Evolutionary conservation across 192 early-diverging fungal genomes (phyloP), one percentile per base, ranked within the genome.

Genomic region (Allomyces javanicus): DNA sequence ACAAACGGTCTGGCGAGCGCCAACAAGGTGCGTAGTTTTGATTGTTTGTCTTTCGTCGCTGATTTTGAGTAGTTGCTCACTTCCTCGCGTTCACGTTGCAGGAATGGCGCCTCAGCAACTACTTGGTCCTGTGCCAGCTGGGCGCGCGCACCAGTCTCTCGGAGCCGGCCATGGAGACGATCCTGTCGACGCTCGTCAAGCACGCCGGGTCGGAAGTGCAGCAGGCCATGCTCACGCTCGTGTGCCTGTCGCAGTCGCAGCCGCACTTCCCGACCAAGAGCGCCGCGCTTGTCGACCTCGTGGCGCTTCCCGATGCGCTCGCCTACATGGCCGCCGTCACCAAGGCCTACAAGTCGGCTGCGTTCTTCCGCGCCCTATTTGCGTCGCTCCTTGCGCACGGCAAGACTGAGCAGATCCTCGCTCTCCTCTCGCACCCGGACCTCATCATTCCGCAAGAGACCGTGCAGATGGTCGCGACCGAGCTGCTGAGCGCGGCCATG

Each of bases 1-100:
- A 65, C 88, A 25, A 71, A 72, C 14, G 79, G 81, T 9, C 63
- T 80, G n/a, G 40, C 19, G 27, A 64, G 27, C 63, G 11, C 25
- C 24, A 14, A 25, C 27, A 33, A 64, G 9, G 63, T 27, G 0
- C 23, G 27, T 27, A 4, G 12, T 25, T 33, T 1, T 64, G 17
- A n/a, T 24, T 64, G 7, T 0, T 40, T 40, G 33, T 7, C 7
- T 40, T 40, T 9, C 33, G 7, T 0, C 3, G 9, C 33, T 40
- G 33, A 40, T 40, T 9, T 9, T 3, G 33, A 9, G 3, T 40
- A 7, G 33, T 40, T 40, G 2, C 33, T 40, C 33, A 40, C 33
- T 40, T 9, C 33, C 33, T 40, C 33, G 3, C 33, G 33, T 40
- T 3, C 33, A 40, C 33, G 9, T 40, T 40, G 4, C 33, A 58